phyloP scores from a whole-genome alignment of 2,329 filamentous ascomycete genomes.

The Thelonectria discophora region DNA sequence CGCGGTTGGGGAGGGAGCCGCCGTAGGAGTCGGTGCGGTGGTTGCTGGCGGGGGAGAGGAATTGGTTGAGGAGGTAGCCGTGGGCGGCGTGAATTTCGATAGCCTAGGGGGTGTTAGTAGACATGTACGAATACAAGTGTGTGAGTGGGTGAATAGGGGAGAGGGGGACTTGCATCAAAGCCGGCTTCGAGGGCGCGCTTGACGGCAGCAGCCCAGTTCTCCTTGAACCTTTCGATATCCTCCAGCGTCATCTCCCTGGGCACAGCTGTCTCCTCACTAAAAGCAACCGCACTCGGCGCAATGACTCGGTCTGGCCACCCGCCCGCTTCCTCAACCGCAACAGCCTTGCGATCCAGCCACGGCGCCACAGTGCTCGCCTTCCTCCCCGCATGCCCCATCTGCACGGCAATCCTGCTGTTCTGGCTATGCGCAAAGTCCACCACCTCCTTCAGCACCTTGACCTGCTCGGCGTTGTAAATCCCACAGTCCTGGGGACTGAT shows the following conservation, averaged over 20 bases:
- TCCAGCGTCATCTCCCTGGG: slow-evolving; percentile 37
- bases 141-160: neutral
- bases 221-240: slow-evolving; percentile 37
- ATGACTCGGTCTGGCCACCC: slow-evolving; percentile 41
- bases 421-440: slow-evolving; percentile 71
- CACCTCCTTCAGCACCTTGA: slow-evolving; percentile 64
- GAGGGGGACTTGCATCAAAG: slow-evolving; percentile 29
- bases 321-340: slow-evolving; percentile 36
- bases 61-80: slow-evolving; percentile 58
- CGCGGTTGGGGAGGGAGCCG: slow-evolving; percentile 55
- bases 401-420: slow-evolving; percentile 71
- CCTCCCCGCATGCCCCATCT: slow-evolving; percentile 74
- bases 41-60: slow-evolving; percentile 55
- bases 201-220: slow-evolving; percentile 33
- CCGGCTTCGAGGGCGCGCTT: slow-evolving; percentile 34
- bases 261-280: slow-evolving; percentile 31
- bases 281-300: slow-evolving; percentile 34
- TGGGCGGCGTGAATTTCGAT: slow-evolving; percentile 54
- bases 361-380: slow-evolving; percentile 55
- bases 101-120: slow-evolving; percentile 16
- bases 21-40: slow-evolving; percentile 58
- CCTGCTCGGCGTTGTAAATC: slow-evolving; percentile 76
- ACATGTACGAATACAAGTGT: neutral
- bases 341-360: slow-evolving; percentile 39
- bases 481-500: slow-evolving; percentile 76